Percentiles rank a stretch among this genome's conserved stretches.
These are phyloP conservation scores for Huntiella moniliformis DNA, from an alignment of 2,329 filamentous ascomycete species.

Conservation along the genomic window DNA sequence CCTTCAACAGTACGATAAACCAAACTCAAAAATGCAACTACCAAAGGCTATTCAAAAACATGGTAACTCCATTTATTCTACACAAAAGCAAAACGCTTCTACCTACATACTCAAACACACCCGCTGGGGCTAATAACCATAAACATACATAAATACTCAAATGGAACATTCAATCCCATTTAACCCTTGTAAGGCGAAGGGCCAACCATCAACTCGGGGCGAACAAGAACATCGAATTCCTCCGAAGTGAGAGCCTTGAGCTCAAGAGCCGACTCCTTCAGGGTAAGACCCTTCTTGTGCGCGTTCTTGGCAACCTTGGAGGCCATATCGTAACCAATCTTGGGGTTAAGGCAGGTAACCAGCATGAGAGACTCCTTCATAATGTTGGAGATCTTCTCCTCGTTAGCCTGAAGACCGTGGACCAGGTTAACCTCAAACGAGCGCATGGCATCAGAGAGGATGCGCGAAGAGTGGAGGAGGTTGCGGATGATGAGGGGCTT, in stretches of 20 bases:
- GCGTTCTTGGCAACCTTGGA: conserved; percentile 96
- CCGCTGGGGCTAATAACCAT: conserved; percentile 3
- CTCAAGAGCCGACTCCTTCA: conserved; percentile 89
- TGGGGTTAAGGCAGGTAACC: conserved; percentile 91
- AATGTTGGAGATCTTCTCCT: conserved; percentile 74
- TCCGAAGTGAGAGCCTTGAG: conserved; percentile 71
- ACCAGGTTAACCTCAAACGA: conserved; percentile 93
- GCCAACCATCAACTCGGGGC: conserved; percentile 86
- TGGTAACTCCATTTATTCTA: too few species aligned
- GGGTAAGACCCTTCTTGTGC: conserved; percentile 89
- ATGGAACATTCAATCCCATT: conserved; percentile 7
- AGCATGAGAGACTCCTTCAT: conserved; percentile 98
- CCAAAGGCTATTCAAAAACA: too few species aligned
- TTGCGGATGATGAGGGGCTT: conserved; percentile 94
- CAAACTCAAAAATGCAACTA: too few species aligned
- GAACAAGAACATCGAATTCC: conserved; percentile 79
- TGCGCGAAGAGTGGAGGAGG: conserved; percentile 74
- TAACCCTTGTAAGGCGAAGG: conserved; percentile 46
- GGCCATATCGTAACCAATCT: conserved; percentile 95
- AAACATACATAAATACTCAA: conserved; percentile 4
- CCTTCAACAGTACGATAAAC: too few species aligned
- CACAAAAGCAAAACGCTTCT: background rate
- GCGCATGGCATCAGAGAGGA: conserved; percentile 80
- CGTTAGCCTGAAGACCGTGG: conserved; percentile 73
- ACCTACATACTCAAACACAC: conserved; percentile 1